Evolutionary conservation across 2,329 filamentous ascomycete species (phyloP).

Genomic region (Penicillium sp.): DNA sequence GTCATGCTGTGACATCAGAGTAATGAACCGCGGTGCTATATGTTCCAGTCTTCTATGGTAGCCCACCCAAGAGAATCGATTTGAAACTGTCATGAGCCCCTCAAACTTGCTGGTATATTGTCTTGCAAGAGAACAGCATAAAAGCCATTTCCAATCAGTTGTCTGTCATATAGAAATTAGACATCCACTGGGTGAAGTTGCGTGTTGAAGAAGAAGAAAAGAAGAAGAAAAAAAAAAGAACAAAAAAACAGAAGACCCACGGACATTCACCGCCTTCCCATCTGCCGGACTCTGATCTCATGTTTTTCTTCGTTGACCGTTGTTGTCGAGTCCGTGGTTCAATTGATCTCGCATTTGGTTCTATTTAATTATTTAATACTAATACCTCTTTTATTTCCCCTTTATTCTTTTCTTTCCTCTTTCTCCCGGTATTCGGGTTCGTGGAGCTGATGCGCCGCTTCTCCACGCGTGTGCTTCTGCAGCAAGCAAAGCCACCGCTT

Average conservation of each 20-base stretch:
- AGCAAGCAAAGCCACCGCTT: slow-evolving; percentile 38
- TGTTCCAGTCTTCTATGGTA: slow-evolving; percentile 50
- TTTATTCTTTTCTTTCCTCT: slow-evolving; percentile 1
- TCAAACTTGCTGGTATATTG: slow-evolving; percentile 47
- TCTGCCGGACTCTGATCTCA: slow-evolving; percentile 16
- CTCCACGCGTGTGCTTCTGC: slow-evolving; percentile 36
- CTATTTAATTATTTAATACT: slow-evolving; percentile 17
- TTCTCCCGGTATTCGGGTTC: slow-evolving; percentile 14
- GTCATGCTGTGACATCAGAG: slow-evolving; percentile 6
- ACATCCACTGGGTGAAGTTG: slow-evolving; percentile 33
- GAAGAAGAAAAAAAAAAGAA: slow-evolving; percentile 17
- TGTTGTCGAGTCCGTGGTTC: slow-evolving; percentile 19
- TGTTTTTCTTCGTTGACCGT: slow-evolving; percentile 15
- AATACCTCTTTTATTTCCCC: slow-evolving; percentile 7
- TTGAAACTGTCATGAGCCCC: slow-evolving; percentile 39
- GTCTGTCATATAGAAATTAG: slow-evolving; percentile 25
- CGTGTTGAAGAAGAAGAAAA: slow-evolving; percentile 24
- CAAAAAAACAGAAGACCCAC: slow-evolving; percentile 13
- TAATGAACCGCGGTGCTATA: slow-evolving; percentile 5
- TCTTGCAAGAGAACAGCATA: slow-evolving; percentile 39
- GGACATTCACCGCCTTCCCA: slow-evolving; percentile 15
- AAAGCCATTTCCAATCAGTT: slow-evolving; percentile 26
- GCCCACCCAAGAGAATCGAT: slow-evolving; percentile 38
- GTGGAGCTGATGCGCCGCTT: slow-evolving; percentile 33
- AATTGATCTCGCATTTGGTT: slow-evolving; percentile 15